Conservation (phyloP, 495 filamentous ascomycete genomes). For the Articulospora tetracladia region DNA sequence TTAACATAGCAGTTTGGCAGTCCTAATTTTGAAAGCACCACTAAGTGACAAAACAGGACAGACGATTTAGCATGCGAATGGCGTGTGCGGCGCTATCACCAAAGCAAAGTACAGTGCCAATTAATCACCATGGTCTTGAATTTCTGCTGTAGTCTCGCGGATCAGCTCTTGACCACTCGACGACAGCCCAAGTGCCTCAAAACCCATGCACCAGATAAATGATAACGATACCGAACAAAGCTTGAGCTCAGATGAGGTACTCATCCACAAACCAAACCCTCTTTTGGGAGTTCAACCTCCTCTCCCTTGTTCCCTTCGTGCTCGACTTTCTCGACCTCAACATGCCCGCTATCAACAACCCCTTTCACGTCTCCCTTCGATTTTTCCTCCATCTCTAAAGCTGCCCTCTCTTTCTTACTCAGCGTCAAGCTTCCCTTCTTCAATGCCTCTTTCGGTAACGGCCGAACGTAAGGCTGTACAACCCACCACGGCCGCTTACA, state of each 20-base stretch:
- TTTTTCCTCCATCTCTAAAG: constrained; percentile 25
- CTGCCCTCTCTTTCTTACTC: constrained; percentile 49
- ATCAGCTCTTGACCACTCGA: constrained; percentile 20
- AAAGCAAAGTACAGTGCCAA: neutral
- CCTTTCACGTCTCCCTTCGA: neutral
- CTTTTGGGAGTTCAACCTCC: constrained; percentile 32
- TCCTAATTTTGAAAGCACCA: no score
- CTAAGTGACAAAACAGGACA: no score
- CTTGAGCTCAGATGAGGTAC: neutral
- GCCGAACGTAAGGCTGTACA: constrained; percentile 85
- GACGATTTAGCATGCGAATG: no score
- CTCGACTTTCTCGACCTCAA: constrained; percentile 12
- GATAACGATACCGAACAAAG: no score
- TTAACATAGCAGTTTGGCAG: no score
- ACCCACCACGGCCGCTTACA: constrained; percentile 87
- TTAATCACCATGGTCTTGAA: neutral
- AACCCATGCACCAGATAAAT: neutral
- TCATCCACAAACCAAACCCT: constrained; percentile 40
- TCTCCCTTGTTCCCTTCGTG: neutral
- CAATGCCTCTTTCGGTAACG: constrained; percentile 83
- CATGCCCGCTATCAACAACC: neutral
- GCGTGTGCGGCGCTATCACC: no score
- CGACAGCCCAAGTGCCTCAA: neutral
- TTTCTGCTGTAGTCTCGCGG: neutral
- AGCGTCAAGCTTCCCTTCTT: constrained; percentile 71